These are phyloP conservation scores for Halenospora varia DNA, from an alignment of 495 filamentous ascomycete genomes.

Conservation along the genomic window DNA sequence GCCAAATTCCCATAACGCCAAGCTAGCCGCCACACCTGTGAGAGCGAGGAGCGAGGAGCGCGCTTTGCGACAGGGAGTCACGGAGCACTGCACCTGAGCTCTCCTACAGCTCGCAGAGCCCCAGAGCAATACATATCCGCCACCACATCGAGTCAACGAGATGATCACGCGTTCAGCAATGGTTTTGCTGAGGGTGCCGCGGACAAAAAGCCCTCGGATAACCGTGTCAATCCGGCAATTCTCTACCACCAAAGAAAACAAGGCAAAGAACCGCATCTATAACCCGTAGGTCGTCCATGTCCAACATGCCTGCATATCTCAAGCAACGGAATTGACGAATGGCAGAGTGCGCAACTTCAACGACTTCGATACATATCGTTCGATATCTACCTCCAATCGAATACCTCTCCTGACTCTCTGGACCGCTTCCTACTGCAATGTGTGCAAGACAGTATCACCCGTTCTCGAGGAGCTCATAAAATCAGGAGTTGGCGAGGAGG, in stretches of 20 bases:
- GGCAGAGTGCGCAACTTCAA: constrained; percentile 52
- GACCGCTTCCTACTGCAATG: constrained; percentile 62
- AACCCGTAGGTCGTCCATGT: constrained; percentile 32
- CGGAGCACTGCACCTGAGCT: no score
- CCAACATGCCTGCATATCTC: neutral
- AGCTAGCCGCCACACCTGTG: no score
- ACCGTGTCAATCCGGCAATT: constrained; percentile 8
- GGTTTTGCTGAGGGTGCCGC: constrained; percentile 1
- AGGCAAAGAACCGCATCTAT: constrained; percentile 42
- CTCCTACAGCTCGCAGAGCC: no score
- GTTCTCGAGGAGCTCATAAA: constrained; percentile 49
- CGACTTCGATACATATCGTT: constrained; percentile 56
- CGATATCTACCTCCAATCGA: constrained; percentile 44
- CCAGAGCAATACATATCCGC: neutral
- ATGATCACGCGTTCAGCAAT: constrained; percentile 19
- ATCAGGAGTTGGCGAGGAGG: constrained; percentile 51
- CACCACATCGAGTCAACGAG: neutral
- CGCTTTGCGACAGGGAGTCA: no score
- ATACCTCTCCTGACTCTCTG: constrained; percentile 56
- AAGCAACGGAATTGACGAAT: neutral
- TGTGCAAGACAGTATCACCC: constrained; percentile 52
- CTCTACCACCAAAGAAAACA: constrained; percentile 12
- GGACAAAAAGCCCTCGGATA: neutral
- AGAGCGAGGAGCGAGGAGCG: no score
- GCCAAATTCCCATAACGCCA: no score